These are phyloP conservation scores for Ocimum tenuiflorum DNA, from an alignment of 257 asterid species.

Conservation along the genomic window DNA sequence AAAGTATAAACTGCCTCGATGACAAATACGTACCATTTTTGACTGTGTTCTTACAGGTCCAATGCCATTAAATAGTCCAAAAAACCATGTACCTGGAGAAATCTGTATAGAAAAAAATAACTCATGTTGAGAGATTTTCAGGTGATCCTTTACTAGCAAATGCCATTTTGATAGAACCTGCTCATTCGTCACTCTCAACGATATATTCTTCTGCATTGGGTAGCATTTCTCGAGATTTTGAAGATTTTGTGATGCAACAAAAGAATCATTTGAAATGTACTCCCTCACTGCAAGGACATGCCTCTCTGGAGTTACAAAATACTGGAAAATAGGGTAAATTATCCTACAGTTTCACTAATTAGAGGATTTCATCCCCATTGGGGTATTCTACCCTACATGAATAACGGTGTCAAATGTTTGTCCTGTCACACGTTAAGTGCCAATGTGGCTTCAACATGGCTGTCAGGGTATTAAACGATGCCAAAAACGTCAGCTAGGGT, in stretches of 20 bases:
- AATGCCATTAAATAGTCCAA: conserved; percentile 87
- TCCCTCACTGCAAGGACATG: conserved; percentile 43
- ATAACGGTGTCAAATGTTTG: no score
- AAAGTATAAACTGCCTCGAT: not conserved
- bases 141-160: not conserved
- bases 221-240: conserved; percentile 74
- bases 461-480: no score
- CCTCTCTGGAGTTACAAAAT: conserved; percentile 13
- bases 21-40: conserved; percentile 61
- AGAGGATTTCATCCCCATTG: no score
- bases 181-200: conserved; percentile 58
- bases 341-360: no score
- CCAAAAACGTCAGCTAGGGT: no score
- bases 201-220: conserved; percentile 73
- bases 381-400: no score
- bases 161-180: conserved; percentile 48
- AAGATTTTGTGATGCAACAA: conserved; percentile 48
- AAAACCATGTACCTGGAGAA: conserved; percentile 82
- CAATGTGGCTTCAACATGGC: no score
- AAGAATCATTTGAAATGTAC: conserved; percentile 53
- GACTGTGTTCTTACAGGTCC: conserved; percentile 88
- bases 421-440: no score
- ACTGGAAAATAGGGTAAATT: no score
- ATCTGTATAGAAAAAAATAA: conserved; percentile 52
- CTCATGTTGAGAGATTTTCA: not conserved